Evolutionary conservation across 1,139 yeast species (phyloP).

Genomic region (Blastobotrys arbuscula): DNA sequence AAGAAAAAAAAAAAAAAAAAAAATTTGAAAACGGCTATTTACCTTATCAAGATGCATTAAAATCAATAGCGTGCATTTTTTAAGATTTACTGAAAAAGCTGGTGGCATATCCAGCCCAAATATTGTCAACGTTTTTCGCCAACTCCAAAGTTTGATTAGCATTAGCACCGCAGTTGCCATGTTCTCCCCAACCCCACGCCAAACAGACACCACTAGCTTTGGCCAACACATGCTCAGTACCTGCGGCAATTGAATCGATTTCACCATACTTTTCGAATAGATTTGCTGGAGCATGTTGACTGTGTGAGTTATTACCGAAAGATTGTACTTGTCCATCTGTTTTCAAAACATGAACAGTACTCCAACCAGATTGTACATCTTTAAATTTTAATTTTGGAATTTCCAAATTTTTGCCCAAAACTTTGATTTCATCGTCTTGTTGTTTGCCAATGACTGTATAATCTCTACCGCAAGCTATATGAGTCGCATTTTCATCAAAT

Average conservation of each 20-base stretch:
- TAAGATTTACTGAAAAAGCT: constrained; percentile 2
- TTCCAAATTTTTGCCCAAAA: constrained; percentile 22
- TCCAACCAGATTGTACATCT: constrained; percentile 64
- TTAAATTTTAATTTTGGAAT: constrained; percentile 12
- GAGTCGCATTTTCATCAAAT: constrained; percentile 9
- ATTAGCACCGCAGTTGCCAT: constrained; percentile 79
- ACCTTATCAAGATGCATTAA: not conserved
- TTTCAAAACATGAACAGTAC: constrained; percentile 54
- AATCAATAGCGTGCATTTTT: too few species aligned
- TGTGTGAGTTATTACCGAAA: constrained; percentile 71
- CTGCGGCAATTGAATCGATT: constrained; percentile 40
- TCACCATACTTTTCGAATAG: not conserved
- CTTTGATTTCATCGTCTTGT: constrained; percentile 19
- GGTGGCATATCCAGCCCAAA: constrained; percentile 10
- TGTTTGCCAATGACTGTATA: constrained; percentile 26
- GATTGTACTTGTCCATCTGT: constrained; percentile 38
- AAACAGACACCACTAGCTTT: constrained; percentile 37
- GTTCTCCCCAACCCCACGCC: constrained; percentile 99
- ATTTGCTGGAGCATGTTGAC: constrained; percentile 44
- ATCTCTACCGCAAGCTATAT: constrained; percentile 34
- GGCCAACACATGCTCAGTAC: constrained; percentile 83
- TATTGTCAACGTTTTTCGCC: not conserved
- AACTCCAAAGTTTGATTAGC: constrained; percentile 26
- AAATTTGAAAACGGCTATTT: not conserved
- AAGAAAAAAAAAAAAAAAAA: not conserved